Evolutionary conservation across 1,139 yeast species (phyloP).

Genomic region (Yueomyces sp.): DNA sequence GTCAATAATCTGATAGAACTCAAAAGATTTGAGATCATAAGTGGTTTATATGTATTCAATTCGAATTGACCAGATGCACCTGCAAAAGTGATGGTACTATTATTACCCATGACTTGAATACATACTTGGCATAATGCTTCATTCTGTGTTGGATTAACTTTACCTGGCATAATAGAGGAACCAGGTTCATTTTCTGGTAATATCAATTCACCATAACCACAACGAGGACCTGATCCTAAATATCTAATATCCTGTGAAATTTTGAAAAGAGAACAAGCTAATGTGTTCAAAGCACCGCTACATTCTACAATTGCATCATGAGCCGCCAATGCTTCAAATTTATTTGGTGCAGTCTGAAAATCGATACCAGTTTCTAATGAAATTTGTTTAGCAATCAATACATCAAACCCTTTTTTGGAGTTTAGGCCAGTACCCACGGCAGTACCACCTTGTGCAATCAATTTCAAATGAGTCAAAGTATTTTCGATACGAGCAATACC

Average conservation of each 20-base stretch:
- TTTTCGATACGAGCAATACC: conserved; percentile 81
- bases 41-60: conserved; percentile 95
- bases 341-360: conserved; percentile 92
- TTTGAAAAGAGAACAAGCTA: conserved; percentile 86
- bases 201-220: conserved; percentile 93
- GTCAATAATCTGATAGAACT: conserved; percentile 79
- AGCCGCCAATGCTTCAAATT: conserved; percentile 97
- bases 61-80: conserved; percentile 99
- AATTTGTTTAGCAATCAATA: conserved; percentile 45
- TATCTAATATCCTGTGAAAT: conserved; percentile 96
- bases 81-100: conserved; percentile 86
- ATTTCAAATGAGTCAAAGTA: conserved; percentile 62
- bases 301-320: conserved; percentile 98
- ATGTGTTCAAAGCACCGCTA: conserved; percentile 91
- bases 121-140: conserved; percentile 98
- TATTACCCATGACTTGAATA: conserved; percentile 94
- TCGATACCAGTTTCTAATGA: conserved; percentile 75
- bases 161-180: conserved; percentile 98
- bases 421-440: conserved; percentile 98
- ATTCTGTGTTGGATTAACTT: conserved; percentile 97
- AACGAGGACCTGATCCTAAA: conserved; percentile 97
- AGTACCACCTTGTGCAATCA: conserved; percentile 97
- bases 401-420: conserved; percentile 81
- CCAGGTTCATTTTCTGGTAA: conserved; percentile 99
- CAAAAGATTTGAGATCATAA: conserved; percentile 80